Conservation (phyloP, 257 asterid species). For the Solanum lycopersicoides region DNA sequence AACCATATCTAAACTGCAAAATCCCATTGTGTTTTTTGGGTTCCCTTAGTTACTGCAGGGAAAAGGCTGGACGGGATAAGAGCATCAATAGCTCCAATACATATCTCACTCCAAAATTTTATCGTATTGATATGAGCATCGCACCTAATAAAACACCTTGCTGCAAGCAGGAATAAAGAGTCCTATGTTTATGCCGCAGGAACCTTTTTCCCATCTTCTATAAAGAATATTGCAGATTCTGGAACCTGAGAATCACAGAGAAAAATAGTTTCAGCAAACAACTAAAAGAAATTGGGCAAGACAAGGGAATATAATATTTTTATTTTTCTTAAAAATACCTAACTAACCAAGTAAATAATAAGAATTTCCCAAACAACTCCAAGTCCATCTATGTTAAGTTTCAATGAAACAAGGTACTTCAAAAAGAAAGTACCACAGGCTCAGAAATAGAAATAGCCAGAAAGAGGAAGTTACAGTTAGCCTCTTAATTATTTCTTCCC, state of each 20-base stretch:
- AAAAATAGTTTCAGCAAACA: not conserved
- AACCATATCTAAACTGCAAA: not conserved
- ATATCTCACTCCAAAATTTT: not conserved
- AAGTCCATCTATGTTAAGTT: not conserved
- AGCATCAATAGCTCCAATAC: not conserved
- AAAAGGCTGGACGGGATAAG: not conserved
- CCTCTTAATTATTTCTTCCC: not conserved
- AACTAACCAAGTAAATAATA: not conserved
- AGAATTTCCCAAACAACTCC: not conserved
- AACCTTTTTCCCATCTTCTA: slow-evolving; percentile 90
- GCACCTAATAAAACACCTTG: not conserved
- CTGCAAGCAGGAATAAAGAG: slow-evolving; percentile 2
- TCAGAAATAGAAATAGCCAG: not conserved
- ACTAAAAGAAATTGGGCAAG: not conserved
- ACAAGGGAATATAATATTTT: not conserved
- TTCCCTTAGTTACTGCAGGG: not conserved
- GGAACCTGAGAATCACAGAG: slow-evolving; percentile 50
- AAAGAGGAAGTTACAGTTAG: not conserved
- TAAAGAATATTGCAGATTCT: slow-evolving; percentile 69
- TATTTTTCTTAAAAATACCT: not conserved
- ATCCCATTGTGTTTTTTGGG: not conserved
- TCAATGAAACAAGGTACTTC: not conserved
- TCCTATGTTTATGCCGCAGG: slow-evolving; percentile 38
- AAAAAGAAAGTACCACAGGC: not conserved
- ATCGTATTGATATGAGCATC: not conserved